Conservation (phyloP, 495 filamentous ascomycete species). For the Astrothelium subdiscretum region DNA sequence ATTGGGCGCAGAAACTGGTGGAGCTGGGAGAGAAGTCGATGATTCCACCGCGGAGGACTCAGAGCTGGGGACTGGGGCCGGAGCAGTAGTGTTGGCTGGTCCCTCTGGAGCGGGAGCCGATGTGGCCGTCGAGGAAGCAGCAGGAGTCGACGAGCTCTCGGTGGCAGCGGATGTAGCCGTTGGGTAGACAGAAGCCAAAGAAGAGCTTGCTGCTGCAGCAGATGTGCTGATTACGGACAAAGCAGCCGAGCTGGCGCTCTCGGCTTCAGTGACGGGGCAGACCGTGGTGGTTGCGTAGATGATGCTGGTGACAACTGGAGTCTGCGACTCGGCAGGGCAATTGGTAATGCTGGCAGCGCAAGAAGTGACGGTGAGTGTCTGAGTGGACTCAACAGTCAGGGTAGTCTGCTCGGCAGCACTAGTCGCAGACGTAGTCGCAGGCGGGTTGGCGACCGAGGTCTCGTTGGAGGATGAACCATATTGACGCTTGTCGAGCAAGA, state of each 20-base stretch:
- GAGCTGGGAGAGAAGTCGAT: not conserved
- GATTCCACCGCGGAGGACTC: not conserved
- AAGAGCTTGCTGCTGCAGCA: not conserved
- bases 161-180: not conserved
- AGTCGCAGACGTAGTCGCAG: constrained; percentile 4
- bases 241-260: constrained; percentile 6
- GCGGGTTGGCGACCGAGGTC: constrained; percentile 10
- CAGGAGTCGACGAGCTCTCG: not conserved
- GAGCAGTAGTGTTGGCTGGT: not conserved
- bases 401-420: constrained; percentile 16
- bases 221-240: not conserved
- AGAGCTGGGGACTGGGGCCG: not conserved
- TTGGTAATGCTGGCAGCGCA: constrained; percentile 17
- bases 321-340: constrained; percentile 23
- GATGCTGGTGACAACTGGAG: constrained; percentile 26
- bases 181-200: not conserved
- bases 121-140: not conserved
- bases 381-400: constrained; percentile 28
- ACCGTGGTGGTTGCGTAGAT: constrained; percentile 31
- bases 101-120: not conserved
- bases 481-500: not conserved
- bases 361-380: constrained; percentile 22
- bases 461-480: constrained; percentile 1
- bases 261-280: constrained; percentile 13
- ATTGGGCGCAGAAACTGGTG: not conserved